Conservation (phyloP, 768 basidiomycete genomes). For the Ramaria sp. region DNA sequence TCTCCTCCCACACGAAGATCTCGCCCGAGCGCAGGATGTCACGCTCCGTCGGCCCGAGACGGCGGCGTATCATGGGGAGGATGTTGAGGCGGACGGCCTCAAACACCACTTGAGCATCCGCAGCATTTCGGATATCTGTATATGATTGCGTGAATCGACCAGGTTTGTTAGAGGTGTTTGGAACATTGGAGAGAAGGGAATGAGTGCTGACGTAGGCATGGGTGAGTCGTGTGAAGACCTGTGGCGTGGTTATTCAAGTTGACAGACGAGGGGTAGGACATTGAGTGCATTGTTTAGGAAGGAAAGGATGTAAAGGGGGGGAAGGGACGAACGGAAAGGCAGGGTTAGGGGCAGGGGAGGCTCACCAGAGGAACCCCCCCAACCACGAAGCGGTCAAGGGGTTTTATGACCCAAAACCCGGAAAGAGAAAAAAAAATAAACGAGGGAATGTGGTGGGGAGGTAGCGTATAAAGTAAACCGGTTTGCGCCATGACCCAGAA, state of each 20-base stretch:
- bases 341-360: not conserved
- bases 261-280: conserved; percentile 2
- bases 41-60: conserved; percentile 58
- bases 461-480: not conserved
- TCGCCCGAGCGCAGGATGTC: conserved; percentile 63
- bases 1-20: conserved; percentile 81
- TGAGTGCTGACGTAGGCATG: conserved; percentile 21
- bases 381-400: not conserved
- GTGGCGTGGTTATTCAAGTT: not conserved
- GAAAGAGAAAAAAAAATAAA: not conserved
- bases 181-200: no score
- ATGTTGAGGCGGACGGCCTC: conserved; percentile 66
- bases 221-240: conserved; percentile 18
- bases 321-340: no score
- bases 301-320: no score
- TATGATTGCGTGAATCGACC: conserved; percentile 3
- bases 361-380: not conserved
- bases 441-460: not conserved
- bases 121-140: conserved; percentile 67
- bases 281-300: not conserved
- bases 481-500: no score
- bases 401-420: not conserved
- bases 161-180: no score
- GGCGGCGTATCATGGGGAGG: conserved; percentile 59
- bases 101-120: conserved; percentile 64